Evolutionary conservation across 139 green algal genomes (phyloP).

Genomic region (Auxenochlorella protothecoides): DNA sequence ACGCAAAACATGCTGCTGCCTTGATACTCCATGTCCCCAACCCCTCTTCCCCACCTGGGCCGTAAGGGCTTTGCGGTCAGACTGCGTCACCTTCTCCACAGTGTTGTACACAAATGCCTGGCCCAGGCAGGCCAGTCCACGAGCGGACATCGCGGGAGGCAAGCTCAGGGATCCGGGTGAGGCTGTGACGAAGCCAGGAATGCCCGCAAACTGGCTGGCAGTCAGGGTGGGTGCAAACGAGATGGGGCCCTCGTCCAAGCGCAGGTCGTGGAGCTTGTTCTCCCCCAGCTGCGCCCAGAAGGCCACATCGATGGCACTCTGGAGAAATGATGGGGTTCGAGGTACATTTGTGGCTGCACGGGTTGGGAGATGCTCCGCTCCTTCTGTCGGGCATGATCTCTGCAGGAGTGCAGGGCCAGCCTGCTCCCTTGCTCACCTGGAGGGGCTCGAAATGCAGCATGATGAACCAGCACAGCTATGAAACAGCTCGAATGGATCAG

Average conservation of each 20-base stretch:
- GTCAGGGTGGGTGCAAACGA: conserved; percentile 15
- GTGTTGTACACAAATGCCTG: conserved; percentile 67
- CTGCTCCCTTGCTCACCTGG: too few relatives aligned
- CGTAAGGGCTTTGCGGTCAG: conserved; percentile 26
- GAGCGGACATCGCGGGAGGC: background rate
- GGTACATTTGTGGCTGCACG: background rate
- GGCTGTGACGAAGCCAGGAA: conserved; percentile 14
- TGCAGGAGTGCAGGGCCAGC: too few relatives aligned
- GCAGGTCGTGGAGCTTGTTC: conserved; percentile 52
- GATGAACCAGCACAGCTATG: too few relatives aligned
- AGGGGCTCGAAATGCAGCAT: too few relatives aligned
- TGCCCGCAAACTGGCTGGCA: conserved; percentile 2
- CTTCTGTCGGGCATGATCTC: too few relatives aligned
- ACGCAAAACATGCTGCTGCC: background rate
- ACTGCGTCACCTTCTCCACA: conserved; percentile 45
- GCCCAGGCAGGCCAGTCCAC: conserved; percentile 12
- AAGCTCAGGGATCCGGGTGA: conserved; percentile 2
- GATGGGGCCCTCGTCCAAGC: conserved; percentile 41
- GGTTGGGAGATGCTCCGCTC: too few relatives aligned
- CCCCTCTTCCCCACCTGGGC: conserved; percentile 3
- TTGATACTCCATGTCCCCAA: too few relatives aligned
- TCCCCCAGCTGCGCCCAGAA: conserved; percentile 71
- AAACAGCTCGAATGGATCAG: too few relatives aligned
- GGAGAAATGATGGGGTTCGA: background rate
- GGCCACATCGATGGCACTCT: conserved; percentile 67